Evolutionary conservation across 192 early-diverging fungal genomes (phyloP).

Genomic region (Linnemannia exigua): DNA sequence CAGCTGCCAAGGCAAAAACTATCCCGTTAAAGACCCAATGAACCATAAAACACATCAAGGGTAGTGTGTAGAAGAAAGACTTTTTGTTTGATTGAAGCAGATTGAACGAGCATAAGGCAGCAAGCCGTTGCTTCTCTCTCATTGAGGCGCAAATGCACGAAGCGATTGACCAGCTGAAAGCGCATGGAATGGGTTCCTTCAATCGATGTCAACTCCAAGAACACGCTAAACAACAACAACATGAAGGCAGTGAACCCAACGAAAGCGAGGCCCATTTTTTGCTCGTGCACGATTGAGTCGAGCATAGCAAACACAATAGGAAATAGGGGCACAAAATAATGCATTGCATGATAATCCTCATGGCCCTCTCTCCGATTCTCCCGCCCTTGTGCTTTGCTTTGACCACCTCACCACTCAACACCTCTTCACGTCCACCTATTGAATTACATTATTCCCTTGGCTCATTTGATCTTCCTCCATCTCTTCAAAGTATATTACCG

Average conservation of each 20-base stretch:
- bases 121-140: neutral
- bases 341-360: neutral
- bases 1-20: neutral
- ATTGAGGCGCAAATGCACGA: neutral
- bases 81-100: neutral
- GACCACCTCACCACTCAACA: neutral
- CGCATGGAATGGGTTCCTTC: neutral
- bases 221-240: neutral
- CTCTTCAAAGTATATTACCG: neutral
- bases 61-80: neutral
- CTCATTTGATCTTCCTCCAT: neutral
- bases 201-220: slow-evolving; percentile 2
- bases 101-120: neutral
- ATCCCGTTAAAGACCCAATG: neutral
- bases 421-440: neutral
- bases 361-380: neutral
- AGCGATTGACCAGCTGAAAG: neutral
- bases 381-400: neutral
- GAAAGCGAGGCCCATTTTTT: neutral
- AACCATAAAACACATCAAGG: neutral
- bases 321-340: slow-evolving; percentile 8
- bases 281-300: slow-evolving; percentile 6
- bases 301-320: slow-evolving; percentile 7
- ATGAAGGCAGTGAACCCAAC: neutral
- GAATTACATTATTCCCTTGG: neutral